These are phyloP conservation scores for Quercus lobata DNA, from an alignment of 331 rosid species.

Conservation along the genomic window DNA sequence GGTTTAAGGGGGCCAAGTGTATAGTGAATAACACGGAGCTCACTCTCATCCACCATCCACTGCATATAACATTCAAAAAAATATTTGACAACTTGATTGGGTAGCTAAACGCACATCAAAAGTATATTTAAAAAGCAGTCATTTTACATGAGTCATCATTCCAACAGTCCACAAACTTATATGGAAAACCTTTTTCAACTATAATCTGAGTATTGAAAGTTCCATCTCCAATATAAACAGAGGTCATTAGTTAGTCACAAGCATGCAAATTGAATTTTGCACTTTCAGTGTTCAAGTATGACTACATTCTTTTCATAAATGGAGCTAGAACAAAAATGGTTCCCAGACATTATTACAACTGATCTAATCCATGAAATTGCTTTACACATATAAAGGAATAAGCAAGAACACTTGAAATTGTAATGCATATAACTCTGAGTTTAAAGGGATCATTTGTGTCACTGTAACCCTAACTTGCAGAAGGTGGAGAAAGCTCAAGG, in stretches of 20 bases:
- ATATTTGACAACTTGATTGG: conserved; percentile 15
- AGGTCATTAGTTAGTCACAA: too few species aligned
- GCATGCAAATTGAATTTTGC: too few species aligned
- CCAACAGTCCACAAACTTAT: background rate
- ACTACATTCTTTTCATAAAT: too few species aligned
- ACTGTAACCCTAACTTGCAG: background rate
- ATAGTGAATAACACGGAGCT: conserved; percentile 90
- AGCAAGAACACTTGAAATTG: too few species aligned
- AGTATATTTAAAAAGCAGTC: background rate
- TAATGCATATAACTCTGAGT: background rate
- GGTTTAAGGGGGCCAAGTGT: conserved; percentile 99
- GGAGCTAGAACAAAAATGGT: too few species aligned
- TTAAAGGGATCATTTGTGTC: background rate
- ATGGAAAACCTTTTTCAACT: too few species aligned
- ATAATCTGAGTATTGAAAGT: too few species aligned
- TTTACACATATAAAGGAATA: background rate
- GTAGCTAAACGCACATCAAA: background rate
- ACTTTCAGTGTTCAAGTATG: too few species aligned
- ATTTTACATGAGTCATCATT: background rate
- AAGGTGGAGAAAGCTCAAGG: background rate
- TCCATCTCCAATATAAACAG: too few species aligned
- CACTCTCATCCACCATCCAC: conserved; percentile 99
- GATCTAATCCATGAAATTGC: background rate
- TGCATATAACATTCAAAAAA: conserved; percentile 31
- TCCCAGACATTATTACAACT: too few species aligned